Evolutionary conservation across 495 filamentous ascomycete genomes (phyloP).

Genomic region (Lentithecium fluviatile): DNA sequence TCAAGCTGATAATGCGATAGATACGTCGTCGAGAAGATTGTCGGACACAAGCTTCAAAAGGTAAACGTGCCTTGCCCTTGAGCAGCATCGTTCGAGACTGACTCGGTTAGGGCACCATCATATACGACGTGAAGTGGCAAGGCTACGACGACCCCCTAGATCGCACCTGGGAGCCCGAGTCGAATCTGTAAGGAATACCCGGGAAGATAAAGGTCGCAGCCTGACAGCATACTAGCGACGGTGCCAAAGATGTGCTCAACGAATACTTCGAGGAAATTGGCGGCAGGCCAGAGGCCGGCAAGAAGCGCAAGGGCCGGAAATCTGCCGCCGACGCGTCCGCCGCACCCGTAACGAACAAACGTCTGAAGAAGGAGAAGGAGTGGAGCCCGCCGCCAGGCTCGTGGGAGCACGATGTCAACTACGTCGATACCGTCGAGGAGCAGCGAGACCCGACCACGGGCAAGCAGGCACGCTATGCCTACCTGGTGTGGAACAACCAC

Average conservation of each 20-base stretch:
- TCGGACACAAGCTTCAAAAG: slow-evolving; percentile 50
- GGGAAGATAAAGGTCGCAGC: not conserved
- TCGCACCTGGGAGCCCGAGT: slow-evolving; percentile 61
- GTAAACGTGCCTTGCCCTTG: slow-evolving; percentile 9
- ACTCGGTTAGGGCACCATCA: slow-evolving; percentile 6
- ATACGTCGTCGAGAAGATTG: slow-evolving; percentile 62
- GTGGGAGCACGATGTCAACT: slow-evolving; percentile 59
- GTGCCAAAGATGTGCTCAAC: slow-evolving; percentile 53
- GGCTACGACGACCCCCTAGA: slow-evolving; percentile 58
- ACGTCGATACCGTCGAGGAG: slow-evolving; percentile 58
- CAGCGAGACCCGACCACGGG: slow-evolving; percentile 37
- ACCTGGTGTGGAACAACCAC: slow-evolving; percentile 57
- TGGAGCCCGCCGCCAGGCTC: slow-evolving; percentile 54
- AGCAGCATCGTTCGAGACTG: slow-evolving; percentile 1
- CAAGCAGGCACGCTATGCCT: slow-evolving; percentile 48
- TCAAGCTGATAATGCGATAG: slow-evolving; percentile 47
- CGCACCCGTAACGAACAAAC: slow-evolving; percentile 20
- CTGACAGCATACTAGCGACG: slow-evolving; percentile 38
- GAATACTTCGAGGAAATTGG: slow-evolving; percentile 59
- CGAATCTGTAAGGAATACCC: slow-evolving; percentile 49
- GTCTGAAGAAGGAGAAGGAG: slow-evolving; percentile 30
- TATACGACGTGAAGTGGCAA: slow-evolving; percentile 62
- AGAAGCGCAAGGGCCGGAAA: slow-evolving; percentile 27
- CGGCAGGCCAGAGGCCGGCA: slow-evolving; percentile 48
- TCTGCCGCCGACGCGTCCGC: slow-evolving; percentile 14